phyloP scores from a whole-genome alignment of 208 protist species.

The Leishmania gerbilli region DNA sequence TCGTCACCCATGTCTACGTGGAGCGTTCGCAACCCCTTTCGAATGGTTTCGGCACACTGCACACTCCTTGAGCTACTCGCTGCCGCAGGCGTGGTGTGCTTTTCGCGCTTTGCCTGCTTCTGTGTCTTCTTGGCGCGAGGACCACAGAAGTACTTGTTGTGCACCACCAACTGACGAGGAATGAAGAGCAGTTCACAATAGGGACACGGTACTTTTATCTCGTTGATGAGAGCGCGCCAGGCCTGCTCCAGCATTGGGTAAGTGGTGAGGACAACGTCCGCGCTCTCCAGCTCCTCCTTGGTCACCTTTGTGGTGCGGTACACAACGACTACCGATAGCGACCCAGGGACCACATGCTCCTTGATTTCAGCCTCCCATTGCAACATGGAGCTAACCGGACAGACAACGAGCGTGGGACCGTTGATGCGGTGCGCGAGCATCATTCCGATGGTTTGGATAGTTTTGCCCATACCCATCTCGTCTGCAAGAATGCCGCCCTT shows the following conservation, averaged over 20 bases:
- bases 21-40: slow-evolving; percentile 79
- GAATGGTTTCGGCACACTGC: slow-evolving; percentile 76
- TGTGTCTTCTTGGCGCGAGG: slow-evolving; percentile 79
- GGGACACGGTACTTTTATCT: slow-evolving; percentile 86
- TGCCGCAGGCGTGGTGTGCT: slow-evolving; percentile 16
- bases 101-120: slow-evolving; percentile 89
- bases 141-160: slow-evolving; percentile 95
- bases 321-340: slow-evolving; percentile 82
- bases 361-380: slow-evolving; percentile 92
- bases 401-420: slow-evolving; percentile 90
- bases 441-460: slow-evolving; percentile 95
- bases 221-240: slow-evolving; percentile 79
- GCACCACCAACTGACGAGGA: slow-evolving; percentile 84
- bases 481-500: slow-evolving; percentile 97
- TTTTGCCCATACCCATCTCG: slow-evolving; percentile 99
- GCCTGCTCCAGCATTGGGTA: slow-evolving; percentile 93
- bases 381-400: slow-evolving; percentile 92
- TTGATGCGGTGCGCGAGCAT: slow-evolving; percentile 72
- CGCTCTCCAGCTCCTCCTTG: slow-evolving; percentile 72
- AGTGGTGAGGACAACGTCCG: slow-evolving; percentile 95
- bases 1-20: slow-evolving; percentile 63
- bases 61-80: slow-evolving; percentile 27
- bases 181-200: slow-evolving; percentile 91
- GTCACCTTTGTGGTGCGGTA: slow-evolving; percentile 55
- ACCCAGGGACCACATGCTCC: slow-evolving; percentile 64